Base-by-base conservation (phyloP, 768 basidiomycete species). In the Hygrocybe coccinea region DNA sequence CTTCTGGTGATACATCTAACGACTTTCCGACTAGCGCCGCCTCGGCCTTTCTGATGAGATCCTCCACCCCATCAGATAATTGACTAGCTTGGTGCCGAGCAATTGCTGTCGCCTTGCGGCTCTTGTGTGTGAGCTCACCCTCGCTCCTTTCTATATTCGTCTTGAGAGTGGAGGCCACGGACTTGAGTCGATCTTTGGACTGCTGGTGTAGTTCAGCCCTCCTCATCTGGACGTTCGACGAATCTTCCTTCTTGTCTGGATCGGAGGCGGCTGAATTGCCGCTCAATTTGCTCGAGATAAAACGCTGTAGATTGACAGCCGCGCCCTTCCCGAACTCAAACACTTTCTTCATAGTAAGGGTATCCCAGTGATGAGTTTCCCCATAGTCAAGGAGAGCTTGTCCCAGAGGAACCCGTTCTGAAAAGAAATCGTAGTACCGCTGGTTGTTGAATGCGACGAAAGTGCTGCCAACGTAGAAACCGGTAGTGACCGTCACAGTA, bases 401-500 rank as follows among this genome's bases (percentile, higher is more conserved):
- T 25, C 85, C 93, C 37, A 90, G 77, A 2, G 95, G 95, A 52
- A 94, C 83, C 41, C 81, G 76, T 62, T 86, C 82, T 54, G 84
- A 79, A 76, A 97, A 97, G 67, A 95, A 79, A 60, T 95, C 88
- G 66, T 89, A 85, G 75, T 95, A 97, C 2, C 75, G 69, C 61
- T 85, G 86, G 69, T 81, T 85, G 63, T 87, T 80, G 74, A 88
- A 87, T 19, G 91, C 83, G 56, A 84, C 73, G 69, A 89, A 87
- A 8, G 86, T 81, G 70, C 91, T 91, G 50, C 86, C 83, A 56
- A 85, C 73, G 77, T 94, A 95, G 75, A 93, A 92, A 15, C 85
- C 83, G 47, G 86, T 82, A 15, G 83, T 82, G 19, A 83, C 77
- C 9, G 82, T 77, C 41, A 86, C 71, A 14, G 89, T 85, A 52